phyloP scores from a whole-genome alignment of 2,329 filamentous ascomycete species.

The Chaetomium sp. region DNA sequence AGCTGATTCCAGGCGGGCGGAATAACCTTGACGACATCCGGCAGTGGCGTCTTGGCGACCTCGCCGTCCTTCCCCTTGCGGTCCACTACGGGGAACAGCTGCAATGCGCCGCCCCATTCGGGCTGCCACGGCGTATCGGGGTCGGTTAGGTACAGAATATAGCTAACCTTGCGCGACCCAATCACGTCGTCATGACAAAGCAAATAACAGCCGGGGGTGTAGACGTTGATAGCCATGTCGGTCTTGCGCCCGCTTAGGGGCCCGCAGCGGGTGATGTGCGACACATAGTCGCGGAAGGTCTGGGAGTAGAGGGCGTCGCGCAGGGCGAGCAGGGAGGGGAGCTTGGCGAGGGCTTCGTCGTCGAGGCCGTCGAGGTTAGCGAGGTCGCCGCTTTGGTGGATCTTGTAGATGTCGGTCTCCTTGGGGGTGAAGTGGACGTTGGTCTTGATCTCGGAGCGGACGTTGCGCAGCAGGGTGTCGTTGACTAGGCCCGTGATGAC shows the following conservation, averaged over 20 bases:
- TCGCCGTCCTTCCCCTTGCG: conserved; percentile 62
- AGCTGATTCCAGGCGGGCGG: conserved; percentile 96
- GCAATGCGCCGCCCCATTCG: conserved; percentile 86
- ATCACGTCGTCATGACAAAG: conserved; percentile 98
- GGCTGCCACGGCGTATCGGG: conserved; percentile 85
- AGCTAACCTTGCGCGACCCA: conserved; percentile 90
- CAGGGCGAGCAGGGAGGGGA: conserved; percentile 86
- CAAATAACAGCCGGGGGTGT: conserved; percentile 91
- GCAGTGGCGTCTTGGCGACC: conserved; percentile 70
- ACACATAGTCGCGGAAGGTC: conserved; percentile 82
- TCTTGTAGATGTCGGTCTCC: conserved; percentile 99
- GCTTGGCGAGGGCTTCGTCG: conserved; percentile 72
- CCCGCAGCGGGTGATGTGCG: conserved; percentile 77
- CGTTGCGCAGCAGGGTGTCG: conserved; percentile 72
- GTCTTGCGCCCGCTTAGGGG: conserved; percentile 88
- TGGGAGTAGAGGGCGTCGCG: conserved; percentile 91
- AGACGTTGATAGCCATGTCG: conserved; percentile 98
- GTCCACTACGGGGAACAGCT: conserved; percentile 70
- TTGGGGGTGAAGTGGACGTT: conserved; percentile 96
- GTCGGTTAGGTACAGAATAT: conserved; percentile 92
- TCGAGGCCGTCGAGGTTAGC: conserved; percentile 94
- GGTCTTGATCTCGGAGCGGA: conserved; percentile 80
- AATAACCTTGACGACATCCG: conserved; percentile 74
- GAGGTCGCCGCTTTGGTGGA: conserved; percentile 95
- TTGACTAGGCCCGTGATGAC: conserved; percentile 80